Evolutionary conservation across 1,284 basidiomycete genomes (phyloP), one percentile per base, ranked within the genome.

Genomic region (Puccinia coronata): DNA sequence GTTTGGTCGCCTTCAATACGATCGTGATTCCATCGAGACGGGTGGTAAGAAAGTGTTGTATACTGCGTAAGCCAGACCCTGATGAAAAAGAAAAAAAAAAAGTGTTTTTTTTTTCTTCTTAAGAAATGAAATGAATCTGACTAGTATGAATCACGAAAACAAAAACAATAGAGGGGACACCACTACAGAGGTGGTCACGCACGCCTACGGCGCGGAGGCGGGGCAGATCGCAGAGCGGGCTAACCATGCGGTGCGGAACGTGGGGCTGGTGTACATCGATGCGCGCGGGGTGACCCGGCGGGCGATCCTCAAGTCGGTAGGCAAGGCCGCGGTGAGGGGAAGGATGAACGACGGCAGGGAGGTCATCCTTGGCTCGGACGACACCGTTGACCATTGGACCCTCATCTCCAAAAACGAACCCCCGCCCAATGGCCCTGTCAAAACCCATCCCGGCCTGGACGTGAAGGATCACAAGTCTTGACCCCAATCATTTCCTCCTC

Each of bases 141-240:
- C 82, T 31, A 82, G 82, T 20, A 84, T 25, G 14, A 39, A 36
- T 39, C 61, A 36, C 14, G 39, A 8, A 65, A 39, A 63, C n/a
- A n/a, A 63, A 18, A 84, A 59, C 81, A 82, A 49, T 61, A 83
- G 84, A 18, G 82, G 84, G 2, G 82, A 85, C 23, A 84, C 86
- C 0, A 84, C 85, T 0, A 84, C 84, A 14, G 78, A 83, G 31
- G 85, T 87, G 8, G 85, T 87, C 0, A 84, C 84, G 31, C 86
- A 87, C 84, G 82, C 80, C 39, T 86, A 85, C 65, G 86, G 86
- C 9, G 77, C 83, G 12, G 86, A 87, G 43, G 86, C 86, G 6
- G 81, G 83, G 8, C 74, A 83, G 16, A 71, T 86, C 0, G 84
- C 84, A 0, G 83, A 85, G 43, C 82, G 83, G 14, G 82, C 85